Percentiles rank a stretch among this genome's conserved stretches.
These are phyloP conservation scores for Boletus speciosus DNA, from an alignment of 768 basidiomycete species.

Conservation along the genomic window DNA sequence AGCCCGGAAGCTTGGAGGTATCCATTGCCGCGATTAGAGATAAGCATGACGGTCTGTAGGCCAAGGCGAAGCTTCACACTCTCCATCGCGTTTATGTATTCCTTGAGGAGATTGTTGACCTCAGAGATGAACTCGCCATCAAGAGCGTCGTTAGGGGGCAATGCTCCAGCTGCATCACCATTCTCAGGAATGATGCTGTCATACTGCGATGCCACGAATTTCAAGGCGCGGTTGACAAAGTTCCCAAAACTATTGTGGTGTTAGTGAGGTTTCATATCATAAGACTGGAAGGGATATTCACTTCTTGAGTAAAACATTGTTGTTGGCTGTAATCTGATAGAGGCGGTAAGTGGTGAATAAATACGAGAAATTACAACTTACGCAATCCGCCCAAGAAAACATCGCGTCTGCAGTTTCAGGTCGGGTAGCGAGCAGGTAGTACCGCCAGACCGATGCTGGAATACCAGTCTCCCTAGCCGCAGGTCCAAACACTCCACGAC, in stretches of 20 bases:
- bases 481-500: slow-evolving; percentile 95
- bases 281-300: slow-evolving; percentile 30
- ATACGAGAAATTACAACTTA: slow-evolving; percentile 35
- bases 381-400: slow-evolving; percentile 96
- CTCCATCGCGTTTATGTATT: slow-evolving; percentile 88
- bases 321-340: slow-evolving; percentile 80
- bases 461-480: slow-evolving; percentile 92
- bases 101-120: slow-evolving; percentile 72
- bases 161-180: slow-evolving; percentile 62
- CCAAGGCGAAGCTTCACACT: slow-evolving; percentile 85
- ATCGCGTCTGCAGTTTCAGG: slow-evolving; percentile 94
- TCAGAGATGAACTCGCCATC: slow-evolving; percentile 77
- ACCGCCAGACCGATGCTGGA: slow-evolving; percentile 93
- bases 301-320: slow-evolving; percentile 93
- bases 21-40: slow-evolving; percentile 85
- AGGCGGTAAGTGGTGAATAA: neutral
- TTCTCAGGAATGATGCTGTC: slow-evolving; percentile 78
- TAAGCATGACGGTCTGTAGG: slow-evolving; percentile 82
- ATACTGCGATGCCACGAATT: slow-evolving; percentile 88
- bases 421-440: slow-evolving; percentile 87
- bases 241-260: slow-evolving; percentile 74
- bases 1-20: slow-evolving; percentile 94
- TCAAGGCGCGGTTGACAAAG: slow-evolving; percentile 92
- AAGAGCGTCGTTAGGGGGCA: slow-evolving; percentile 60
- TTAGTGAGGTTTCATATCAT: neutral